Base-by-base conservation (phyloP, 2,329 filamentous ascomycete genomes). In the Paecilomyces fulvus region DNA sequence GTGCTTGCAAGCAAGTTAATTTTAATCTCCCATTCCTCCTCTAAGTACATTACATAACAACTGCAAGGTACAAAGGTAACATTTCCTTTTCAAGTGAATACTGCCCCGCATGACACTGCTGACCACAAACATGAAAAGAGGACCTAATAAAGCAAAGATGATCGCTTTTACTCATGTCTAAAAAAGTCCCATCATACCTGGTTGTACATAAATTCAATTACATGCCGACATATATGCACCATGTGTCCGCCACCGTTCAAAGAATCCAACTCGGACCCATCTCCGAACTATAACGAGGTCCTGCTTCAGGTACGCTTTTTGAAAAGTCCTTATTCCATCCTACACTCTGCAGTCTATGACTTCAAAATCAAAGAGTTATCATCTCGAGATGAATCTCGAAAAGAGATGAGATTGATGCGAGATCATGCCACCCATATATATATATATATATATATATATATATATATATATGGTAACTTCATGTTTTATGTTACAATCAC, bases 291-390 rank as follows among this genome's bases (percentile, higher is more conserved):
- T 21, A 66, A 64, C 31, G 58, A 61, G 20, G 43, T 62, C 14
- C 59, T 66, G 12, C 33, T 55, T 17, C 64, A 67, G 59, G 65
- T 67, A 58, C 7, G 56, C 54, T 43, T 43, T n/a, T 43, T 12
- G 5, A 6, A n/a, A 25, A 23, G 37, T 1, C 25, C 25, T 28
- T 43, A 14, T 12, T 25, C 3, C 11, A 12, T 12, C 10, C n/a
- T 28, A 14, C 3, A 25, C 21, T n/a, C n/a, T 10, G 4, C 46
- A 11, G 11, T 49, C n/a, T 25, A 28, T 28, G 25, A 28, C 4
- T 2, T 28, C 25, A 2, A 28, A 28, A 28, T 28, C 25, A 2
- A 28, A 28, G 2, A 7, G 25, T 5, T 28, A 5, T 28, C 25
- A 5, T 5, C 5, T 3, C 25, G 25, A 28, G 25, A 28, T 28